Percentiles rank a stretch among this genome's conserved stretches.
Evolutionary conservation across 768 basidiomycete species (phyloP).

Genomic region (Coprinopsis cinerea): DNA sequence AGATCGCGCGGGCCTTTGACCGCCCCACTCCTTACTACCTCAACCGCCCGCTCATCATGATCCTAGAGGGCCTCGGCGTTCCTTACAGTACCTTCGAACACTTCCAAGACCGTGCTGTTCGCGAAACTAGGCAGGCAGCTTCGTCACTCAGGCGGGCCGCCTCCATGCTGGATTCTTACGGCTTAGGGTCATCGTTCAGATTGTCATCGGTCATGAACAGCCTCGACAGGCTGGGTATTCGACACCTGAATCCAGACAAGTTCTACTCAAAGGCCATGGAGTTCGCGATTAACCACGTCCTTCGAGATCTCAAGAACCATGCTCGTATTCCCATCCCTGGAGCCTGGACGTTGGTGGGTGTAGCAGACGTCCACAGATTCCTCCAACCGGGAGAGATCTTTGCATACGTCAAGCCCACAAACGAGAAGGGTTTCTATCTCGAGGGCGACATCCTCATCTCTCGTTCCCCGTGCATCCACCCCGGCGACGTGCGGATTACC

Average conservation of each 20-base stretch:
- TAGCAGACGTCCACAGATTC: constrained; percentile 57
- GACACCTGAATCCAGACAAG: constrained; percentile 27
- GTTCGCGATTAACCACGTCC: constrained; percentile 54
- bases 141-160: constrained; percentile 40
- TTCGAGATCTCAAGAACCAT: constrained; percentile 57
- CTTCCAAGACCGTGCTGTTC: constrained; percentile 48
- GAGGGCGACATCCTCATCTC: constrained; percentile 52
- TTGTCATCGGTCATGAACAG: constrained; percentile 46
- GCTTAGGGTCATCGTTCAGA: constrained; percentile 52
- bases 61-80: constrained; percentile 56
- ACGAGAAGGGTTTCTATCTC: constrained; percentile 38
- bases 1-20: constrained; percentile 63
- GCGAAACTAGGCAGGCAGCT: constrained; percentile 37
- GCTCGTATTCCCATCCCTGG: constrained; percentile 63
- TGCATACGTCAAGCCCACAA: constrained; percentile 43
- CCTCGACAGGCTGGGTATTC: constrained; percentile 43
- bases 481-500: constrained; percentile 58
- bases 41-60: constrained; percentile 65
- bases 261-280: constrained; percentile 53
- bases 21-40: constrained; percentile 50
- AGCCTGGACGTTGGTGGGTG: constrained; percentile 65
- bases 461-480: constrained; percentile 64
- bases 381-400: constrained; percentile 55
- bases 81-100: constrained; percentile 44
- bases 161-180: constrained; percentile 46